Base-by-base conservation (phyloP, 345 rosid genomes). In the Angophora floribunda region DNA sequence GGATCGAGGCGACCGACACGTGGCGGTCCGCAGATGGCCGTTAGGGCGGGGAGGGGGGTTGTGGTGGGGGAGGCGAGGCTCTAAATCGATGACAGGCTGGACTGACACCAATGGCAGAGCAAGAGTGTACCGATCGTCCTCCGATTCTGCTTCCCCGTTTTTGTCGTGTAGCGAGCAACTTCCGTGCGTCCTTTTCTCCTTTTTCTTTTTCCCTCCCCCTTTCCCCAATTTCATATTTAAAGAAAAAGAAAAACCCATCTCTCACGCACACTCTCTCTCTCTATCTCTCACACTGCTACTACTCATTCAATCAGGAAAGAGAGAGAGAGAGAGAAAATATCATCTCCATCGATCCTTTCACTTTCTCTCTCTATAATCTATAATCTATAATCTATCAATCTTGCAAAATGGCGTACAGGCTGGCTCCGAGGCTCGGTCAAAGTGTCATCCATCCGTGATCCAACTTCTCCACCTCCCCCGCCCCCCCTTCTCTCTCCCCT, bases 111-210 rank as follows among this genome's bases (percentile, higher is more conserved):
- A 50, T 19, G 41, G 67, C 53, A 5, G 87, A 30, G 13, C 41
- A 36, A 87, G 51, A 61, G 82, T 87, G 90, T 92, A 89, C 88
- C 92, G 88, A 89, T 91, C 89, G 89, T 89, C 89, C 92, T 87
- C 90, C 87, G 88, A 89, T 92, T 91, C 92, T 89, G 92, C 92
- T 88, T 79, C 91, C 87, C 49, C 9, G 44, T 28, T 51, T 88
- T 94, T 94, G 97, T 94, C 96, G 94, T 91, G 91, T 93, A 86
- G 32, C 13, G 45, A 19, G 90, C 94, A 93, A 87, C 87, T 87
- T 89, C 91, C 91, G 75, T 89, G 93, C 92, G 93, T 92, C 93
- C 87, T 87, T 92, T 88, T 86, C 88, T 53, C 30, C 21, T 21
- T 17, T 75, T 63, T 63, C 30, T 63, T 30, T 63, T 78, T 16